Evolutionary conservation across 768 basidiomycete genomes (phyloP), one percentile per base, ranked within the genome.

Genomic region (Trametes villosa): DNA sequence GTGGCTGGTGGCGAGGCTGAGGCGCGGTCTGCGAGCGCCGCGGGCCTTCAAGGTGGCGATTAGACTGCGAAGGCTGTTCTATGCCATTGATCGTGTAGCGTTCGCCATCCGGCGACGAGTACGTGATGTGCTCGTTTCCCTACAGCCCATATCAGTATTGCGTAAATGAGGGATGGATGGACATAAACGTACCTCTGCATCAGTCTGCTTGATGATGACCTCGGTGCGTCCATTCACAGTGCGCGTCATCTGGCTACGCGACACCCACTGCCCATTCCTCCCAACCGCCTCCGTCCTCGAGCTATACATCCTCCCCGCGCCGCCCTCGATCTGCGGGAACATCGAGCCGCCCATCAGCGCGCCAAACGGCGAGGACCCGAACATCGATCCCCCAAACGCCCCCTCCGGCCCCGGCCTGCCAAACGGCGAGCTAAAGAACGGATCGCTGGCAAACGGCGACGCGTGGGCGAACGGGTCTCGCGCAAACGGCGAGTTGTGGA

Each of bases 111-210:
- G 86, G 83, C 57, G 81, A 83, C 9, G 79, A 85, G 52, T 85
- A 83, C 13, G 81, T 86, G 47, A 88, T 76, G 70, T 91, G 88
- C 66, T 90, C 88, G 64, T 90, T 90, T 3, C 91, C 91, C 90
- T 92, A n/a, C 9, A 17, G 62, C 3, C 45, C 48, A 20, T 45
- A 40, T 65, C 31, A 30, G 29, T 53, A 53, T 56, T 53, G 33
- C 33, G 42, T 54, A 29, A 50, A 53, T 5, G 55, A 36, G 8
- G 40, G 31, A 53, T 49, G 18, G 5, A 53, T 15, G 47, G 8
- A 48, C 7, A 34, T 41, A 30, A 17, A 72, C 86, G 65, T 67
- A 91, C 91, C 36, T 85, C 71, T 40, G 76, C 79, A 67, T 92
- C 89, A 70, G 62, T 80, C 69, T 71, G 81, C 75, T 73, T 84